phyloP scores from a whole-genome alignment of 148 eudicot species.

The Fagopyrum homotropicum region DNA sequence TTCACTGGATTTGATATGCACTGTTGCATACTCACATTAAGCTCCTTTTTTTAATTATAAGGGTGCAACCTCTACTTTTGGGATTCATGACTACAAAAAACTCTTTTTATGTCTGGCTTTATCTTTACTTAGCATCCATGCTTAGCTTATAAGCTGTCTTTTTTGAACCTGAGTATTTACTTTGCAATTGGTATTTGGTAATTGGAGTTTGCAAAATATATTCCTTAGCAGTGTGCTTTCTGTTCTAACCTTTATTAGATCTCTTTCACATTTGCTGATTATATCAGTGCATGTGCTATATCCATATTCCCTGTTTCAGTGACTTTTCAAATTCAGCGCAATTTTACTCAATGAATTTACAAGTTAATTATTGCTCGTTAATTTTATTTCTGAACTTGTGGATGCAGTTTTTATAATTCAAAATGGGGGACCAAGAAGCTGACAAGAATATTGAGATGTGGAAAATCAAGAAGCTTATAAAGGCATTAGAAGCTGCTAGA shows the following conservation, averaged over 20 bases:
- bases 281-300: neutral
- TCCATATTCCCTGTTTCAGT: neutral
- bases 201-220: neutral
- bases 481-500: slow-evolving; percentile 18
- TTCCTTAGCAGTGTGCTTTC: neutral
- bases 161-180: neutral
- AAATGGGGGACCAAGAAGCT: slow-evolving; percentile 15
- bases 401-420: neutral
- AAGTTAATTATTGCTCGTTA: neutral
- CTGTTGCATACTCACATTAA: neutral
- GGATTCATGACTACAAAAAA: neutral
- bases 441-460: slow-evolving; percentile 18
- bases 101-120: neutral
- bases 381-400: neutral
- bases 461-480: slow-evolving; percentile 18
- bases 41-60: neutral
- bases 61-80: neutral
- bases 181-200: neutral
- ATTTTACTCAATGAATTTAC: neutral
- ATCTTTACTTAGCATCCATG: neutral
- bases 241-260: neutral
- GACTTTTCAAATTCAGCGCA: neutral
- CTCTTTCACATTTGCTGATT: neutral
- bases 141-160: neutral
- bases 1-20: neutral